Conservation (phyloP, 129 eudicot species). For the Artemisia argyi region DNA sequence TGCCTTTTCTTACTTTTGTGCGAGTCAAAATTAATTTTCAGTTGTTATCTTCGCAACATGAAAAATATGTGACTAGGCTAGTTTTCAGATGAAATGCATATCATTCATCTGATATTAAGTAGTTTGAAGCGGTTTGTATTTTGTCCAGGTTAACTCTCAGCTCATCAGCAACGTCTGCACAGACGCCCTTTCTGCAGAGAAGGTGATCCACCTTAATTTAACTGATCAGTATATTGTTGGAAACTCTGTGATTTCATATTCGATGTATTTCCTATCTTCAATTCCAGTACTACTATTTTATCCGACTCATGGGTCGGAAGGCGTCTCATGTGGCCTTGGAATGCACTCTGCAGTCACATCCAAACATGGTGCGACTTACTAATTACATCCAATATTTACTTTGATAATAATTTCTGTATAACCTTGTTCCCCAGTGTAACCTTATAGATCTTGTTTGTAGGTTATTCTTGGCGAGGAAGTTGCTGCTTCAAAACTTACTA, state of each 20-base stretch:
- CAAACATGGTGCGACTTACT: constrained; percentile 60
- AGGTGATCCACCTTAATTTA: constrained; percentile 43
- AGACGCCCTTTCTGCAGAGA: constrained; percentile 93
- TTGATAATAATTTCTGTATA: background rate
- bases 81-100: background rate
- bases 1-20: too few species aligned
- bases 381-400: background rate
- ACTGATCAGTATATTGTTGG: background rate
- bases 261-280: background rate
- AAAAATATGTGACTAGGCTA: too few species aligned
- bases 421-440: background rate
- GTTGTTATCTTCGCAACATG: too few species aligned
- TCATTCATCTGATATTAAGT: background rate
- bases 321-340: constrained; percentile 98
- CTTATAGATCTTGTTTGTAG: constrained; percentile 32
- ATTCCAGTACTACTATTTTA: constrained; percentile 74
- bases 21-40: too few species aligned
- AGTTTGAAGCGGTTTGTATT: background rate
- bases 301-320: constrained; percentile 96
- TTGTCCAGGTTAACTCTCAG: constrained; percentile 68
- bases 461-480: constrained; percentile 95
- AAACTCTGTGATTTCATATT: background rate
- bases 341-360: constrained; percentile 97
- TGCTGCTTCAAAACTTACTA: constrained; percentile 84
- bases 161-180: constrained; percentile 94